Evolutionary conservation across 2,329 filamentous ascomycete genomes (phyloP), one percentile per base, ranked within the genome.

Genomic region (Exophiala xenobiotica): DNA sequence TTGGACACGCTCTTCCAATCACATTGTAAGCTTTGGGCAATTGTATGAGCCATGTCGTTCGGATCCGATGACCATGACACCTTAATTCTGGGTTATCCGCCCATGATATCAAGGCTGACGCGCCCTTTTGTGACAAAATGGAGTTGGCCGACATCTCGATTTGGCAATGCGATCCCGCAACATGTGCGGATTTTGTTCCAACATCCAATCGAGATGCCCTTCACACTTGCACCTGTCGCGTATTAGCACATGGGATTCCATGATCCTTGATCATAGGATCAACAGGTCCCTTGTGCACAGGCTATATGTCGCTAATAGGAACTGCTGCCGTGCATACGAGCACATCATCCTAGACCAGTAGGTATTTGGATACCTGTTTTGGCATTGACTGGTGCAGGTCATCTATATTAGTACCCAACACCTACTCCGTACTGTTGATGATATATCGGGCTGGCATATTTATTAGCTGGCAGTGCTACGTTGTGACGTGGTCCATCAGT

Each of bases 161-260:
- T 14, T 11, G 56, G 56, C 23, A 58, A 58, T 56, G 45, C 49
- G 53, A 53, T 58, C 56, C 56, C 49, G 53, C 49, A 20, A 20
- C 16, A 29, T 6, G 16, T 26, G 8, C 5, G 16, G 12, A 27
- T 27, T 12, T 6, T 27, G 24, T 6, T 27, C n/a, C n/a, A n/a
- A n/a, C n/a, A n/a, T n/a, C n/a, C n/a, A n/a, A n/a, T n/a, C n/a
- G n/a, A n/a, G n/a, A n/a, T n/a, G n/a, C n/a, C n/a, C n/a, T n/a
- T n/a, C n/a, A n/a, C n/a, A n/a, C n/a, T n/a, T n/a, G n/a, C n/a
- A n/a, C n/a, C n/a, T n/a, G n/a, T n/a, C n/a, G n/a, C n/a, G n/a
- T n/a, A n/a, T n/a, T n/a, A n/a, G n/a, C n/a, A n/a, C n/a, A n/a
- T n/a, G n/a, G n/a, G n/a, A n/a, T n/a, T n/a, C n/a, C n/a, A n/a